Percentiles rank a stretch among this genome's conserved stretches.
Evolutionary conservation across 129 eudicot species (phyloP).

Genomic region (Gnaphalium uliginosum): DNA sequence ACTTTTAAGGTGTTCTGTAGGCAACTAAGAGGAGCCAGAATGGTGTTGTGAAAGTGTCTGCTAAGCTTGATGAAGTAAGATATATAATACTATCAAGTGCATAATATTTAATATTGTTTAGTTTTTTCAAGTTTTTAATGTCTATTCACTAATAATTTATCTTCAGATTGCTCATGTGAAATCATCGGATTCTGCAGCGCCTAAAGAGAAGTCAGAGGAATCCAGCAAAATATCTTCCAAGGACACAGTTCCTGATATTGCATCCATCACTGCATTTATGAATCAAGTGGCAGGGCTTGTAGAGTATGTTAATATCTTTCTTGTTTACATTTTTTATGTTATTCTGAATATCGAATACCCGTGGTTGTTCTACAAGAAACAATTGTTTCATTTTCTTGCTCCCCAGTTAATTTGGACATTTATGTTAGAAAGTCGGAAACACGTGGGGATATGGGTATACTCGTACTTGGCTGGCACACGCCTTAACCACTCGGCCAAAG

Average conservation of each 20-base stretch:
- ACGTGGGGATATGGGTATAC: too few relatives aligned
- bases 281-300: conserved; percentile 78
- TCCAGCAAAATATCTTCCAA: conserved; percentile 29
- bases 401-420: not conserved
- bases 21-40: conserved; percentile 48
- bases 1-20: conserved; percentile 32
- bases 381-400: not conserved
- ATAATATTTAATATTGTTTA: not conserved
- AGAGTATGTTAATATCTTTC: conserved; percentile 42
- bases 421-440: not conserved
- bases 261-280: conserved; percentile 64
- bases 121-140: not conserved
- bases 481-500: conserved; percentile 99
- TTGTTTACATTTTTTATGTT: not conserved
- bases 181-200: conserved; percentile 41
- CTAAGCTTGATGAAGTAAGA: conserved; percentile 62
- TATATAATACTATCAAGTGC: conserved; percentile 2
- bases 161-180: conserved; percentile 44
- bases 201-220: conserved; percentile 32
- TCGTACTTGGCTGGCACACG: conserved; percentile 99
- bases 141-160: conserved; percentile 1
- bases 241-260: conserved; percentile 48
- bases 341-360: not conserved
- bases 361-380: not conserved
- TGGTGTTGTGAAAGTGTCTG: conserved; percentile 50